A percentile compares a stretch with the other conserved stretches of the same genome.
Conservation (phyloP, 2,329 filamentous ascomycete species). For the Pseudocercospora musae region DNA sequence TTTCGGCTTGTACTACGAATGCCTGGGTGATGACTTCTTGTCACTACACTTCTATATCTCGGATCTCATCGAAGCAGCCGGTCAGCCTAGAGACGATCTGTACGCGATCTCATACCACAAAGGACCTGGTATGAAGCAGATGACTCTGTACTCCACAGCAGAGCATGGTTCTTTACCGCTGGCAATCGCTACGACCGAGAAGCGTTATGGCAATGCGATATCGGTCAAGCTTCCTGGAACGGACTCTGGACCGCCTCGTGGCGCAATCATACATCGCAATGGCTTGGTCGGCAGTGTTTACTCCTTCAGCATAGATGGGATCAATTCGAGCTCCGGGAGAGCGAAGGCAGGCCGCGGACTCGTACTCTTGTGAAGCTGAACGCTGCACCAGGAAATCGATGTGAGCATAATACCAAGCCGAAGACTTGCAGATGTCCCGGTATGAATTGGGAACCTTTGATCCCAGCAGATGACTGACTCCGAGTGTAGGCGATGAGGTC, state of each 20-base stretch:
- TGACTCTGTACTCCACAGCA: neutral
- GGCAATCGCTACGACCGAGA: conserved; percentile 1
- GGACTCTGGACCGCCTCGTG: neutral
- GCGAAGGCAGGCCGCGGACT: neutral
- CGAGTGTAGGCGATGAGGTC: neutral
- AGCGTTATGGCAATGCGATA: neutral
- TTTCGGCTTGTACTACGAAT: conserved; percentile 2
- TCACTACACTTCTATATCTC: conserved; percentile 2
- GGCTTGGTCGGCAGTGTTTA: neutral
- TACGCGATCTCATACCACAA: conserved; percentile 4
- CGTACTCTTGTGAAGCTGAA: neutral
- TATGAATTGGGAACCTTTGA: neutral
- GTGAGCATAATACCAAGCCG: neutral
- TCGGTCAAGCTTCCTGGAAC: neutral
- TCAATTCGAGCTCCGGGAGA: neutral
- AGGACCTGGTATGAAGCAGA: conserved; percentile 1
- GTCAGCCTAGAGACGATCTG: neutral
- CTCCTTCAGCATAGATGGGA: neutral
- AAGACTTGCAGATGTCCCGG: neutral
- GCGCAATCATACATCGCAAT: neutral
- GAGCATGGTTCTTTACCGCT: neutral
- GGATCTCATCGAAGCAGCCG: neutral
- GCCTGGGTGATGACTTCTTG: conserved; percentile 1
- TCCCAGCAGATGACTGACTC: neutral
- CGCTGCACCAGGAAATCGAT: neutral